These are phyloP conservation scores for Aspergillus japonicus DNA, from an alignment of 2,329 filamentous ascomycete genomes.

Conservation along the genomic window DNA sequence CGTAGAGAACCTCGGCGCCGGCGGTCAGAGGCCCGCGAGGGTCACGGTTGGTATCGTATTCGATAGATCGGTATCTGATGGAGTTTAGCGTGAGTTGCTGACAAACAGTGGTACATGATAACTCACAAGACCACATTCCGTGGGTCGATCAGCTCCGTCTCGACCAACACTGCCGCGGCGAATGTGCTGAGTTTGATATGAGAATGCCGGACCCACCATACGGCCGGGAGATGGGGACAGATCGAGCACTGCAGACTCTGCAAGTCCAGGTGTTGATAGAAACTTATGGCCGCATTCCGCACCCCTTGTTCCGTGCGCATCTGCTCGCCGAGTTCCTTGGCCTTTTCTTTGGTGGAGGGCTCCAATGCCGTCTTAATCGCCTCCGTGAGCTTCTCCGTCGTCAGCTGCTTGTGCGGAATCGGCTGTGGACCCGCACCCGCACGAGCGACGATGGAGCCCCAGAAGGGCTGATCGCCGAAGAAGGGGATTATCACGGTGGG, in stretches of 20 bases:
- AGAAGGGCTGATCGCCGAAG: slow-evolving; percentile 82
- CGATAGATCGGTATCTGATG: slow-evolving; percentile 51
- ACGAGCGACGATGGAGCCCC: slow-evolving; percentile 72
- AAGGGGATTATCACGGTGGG: slow-evolving; percentile 84
- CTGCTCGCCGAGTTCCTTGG: slow-evolving; percentile 58
- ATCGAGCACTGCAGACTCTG: slow-evolving; percentile 69
- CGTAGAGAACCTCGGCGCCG: slow-evolving; percentile 73
- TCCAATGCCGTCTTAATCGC: slow-evolving; percentile 63
- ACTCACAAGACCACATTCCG: slow-evolving; percentile 70
- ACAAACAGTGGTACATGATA: slow-evolving; percentile 15
- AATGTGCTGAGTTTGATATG: slow-evolving; percentile 68
- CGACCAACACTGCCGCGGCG: slow-evolving; percentile 67
- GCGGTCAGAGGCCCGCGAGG: slow-evolving; percentile 78
- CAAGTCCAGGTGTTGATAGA: slow-evolving; percentile 68
- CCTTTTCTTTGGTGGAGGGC: slow-evolving; percentile 58
- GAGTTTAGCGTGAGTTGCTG: not conserved
- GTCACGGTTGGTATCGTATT: slow-evolving; percentile 76
- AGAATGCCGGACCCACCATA: slow-evolving; percentile 71
- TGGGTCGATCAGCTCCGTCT: slow-evolving; percentile 64
- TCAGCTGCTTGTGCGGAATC: slow-evolving; percentile 67
- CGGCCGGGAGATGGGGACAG: slow-evolving; percentile 65
- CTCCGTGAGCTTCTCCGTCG: slow-evolving; percentile 62
- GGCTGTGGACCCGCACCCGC: slow-evolving; percentile 71
- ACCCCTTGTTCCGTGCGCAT: slow-evolving; percentile 67
- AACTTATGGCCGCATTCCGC: slow-evolving; percentile 63